Base-by-base conservation (phyloP, 345 rosid genomes). In the Viola odorata region DNA sequence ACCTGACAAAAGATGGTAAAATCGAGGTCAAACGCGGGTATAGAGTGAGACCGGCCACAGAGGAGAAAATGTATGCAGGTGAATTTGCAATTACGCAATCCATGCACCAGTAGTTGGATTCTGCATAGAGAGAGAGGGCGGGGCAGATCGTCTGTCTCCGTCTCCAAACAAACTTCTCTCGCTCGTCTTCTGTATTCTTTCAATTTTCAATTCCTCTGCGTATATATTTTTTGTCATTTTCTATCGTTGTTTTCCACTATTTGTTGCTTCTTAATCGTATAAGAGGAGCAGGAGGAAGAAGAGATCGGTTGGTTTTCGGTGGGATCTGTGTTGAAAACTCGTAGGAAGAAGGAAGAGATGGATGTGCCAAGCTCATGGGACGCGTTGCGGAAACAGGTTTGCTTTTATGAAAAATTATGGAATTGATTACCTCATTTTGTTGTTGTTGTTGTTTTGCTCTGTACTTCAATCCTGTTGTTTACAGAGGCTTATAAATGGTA, bases 351-450 rank as follows among this genome's bases (percentile, higher is more conserved):
- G 45, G 56, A 65, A 11, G 42, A 70, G 45, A 92, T 89, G 96
- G 96, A 92, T 12, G 86, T 76, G 66, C 85, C 87, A 51, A 80
- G 73, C 79, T 92, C 96, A 61, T 89, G 98, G 96, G 96, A 89
- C 80, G 88, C 96, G 65, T 68, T 89, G 58, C 86, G 96, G 47
- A 92, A 87, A 75, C 96, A 89, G 96, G 98, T 92, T 63, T 37
- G 6, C 8, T 40, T 11, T 47, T 12, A 15, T 17, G 36, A 37
- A 0, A 6, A 5, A 1, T 14, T 9, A 8, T 40, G 6, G 40
- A 13, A 32, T 9, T 38, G 53, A 53, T 37, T 4, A 3, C 12
- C 3, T 36, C 17, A 7, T 65, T 59, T 50, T 45, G 44, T 40
- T 51, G 53, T 32, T 17, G 6, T 45, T 70, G 6, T 36, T 17